Conservation (phyloP, 2,329 filamentous ascomycete species). For the Pseudocercospora eumusae region DNA sequence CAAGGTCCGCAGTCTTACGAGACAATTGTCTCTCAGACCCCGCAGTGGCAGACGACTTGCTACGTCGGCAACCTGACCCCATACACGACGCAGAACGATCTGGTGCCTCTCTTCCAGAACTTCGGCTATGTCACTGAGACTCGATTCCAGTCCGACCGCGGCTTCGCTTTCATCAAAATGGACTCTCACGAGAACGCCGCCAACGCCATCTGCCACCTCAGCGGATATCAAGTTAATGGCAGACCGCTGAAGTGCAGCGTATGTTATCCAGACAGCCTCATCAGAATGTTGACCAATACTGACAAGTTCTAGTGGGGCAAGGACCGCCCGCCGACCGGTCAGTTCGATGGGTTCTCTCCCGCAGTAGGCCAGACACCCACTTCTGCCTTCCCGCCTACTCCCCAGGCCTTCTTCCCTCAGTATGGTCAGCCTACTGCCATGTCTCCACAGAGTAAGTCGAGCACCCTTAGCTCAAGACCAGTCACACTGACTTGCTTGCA, state of each 20-base stretch:
- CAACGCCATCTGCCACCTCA: constrained; percentile 97
- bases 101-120: constrained; percentile 98
- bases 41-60: constrained; percentile 96
- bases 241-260: constrained; percentile 97
- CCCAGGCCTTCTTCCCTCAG: constrained; percentile 83
- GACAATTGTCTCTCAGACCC: constrained; percentile 92
- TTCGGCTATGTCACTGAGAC: constrained; percentile 98
- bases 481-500: constrained; percentile 33
- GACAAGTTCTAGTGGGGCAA: constrained; percentile 81
- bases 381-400: constrained; percentile 75
- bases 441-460: constrained; percentile 51
- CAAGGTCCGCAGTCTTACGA: constrained; percentile 97
- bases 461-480: constrained; percentile 11
- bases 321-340: constrained; percentile 85
- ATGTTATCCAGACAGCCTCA: constrained; percentile 56
- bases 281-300: constrained; percentile 18
- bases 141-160: constrained; percentile 94
- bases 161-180: constrained; percentile 99
- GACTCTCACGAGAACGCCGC: constrained; percentile 96
- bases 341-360: constrained; percentile 75
- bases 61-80: constrained; percentile 98
- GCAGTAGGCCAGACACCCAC: constrained; percentile 67
- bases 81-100: constrained; percentile 93
- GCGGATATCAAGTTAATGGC: constrained; percentile 96
- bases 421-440: constrained; percentile 72